phyloP scores from a whole-genome alignment of 1,284 basidiomycete genomes.

The Fomitopsis pinicola region DNA sequence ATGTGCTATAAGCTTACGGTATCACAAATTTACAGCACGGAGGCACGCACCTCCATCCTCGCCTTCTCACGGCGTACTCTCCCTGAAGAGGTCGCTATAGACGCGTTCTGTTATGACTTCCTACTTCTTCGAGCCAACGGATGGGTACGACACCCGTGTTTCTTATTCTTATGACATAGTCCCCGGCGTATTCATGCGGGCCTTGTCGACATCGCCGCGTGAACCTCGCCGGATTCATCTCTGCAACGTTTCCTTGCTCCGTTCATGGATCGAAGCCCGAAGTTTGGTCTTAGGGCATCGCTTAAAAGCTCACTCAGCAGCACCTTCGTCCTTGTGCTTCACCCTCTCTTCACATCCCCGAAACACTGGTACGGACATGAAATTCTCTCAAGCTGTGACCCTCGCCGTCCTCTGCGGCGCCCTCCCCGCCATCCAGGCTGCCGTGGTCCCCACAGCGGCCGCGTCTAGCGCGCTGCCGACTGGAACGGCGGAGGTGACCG shows the following conservation, averaged over 20 bases:
- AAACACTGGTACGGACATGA: neutral
- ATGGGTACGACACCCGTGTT: neutral
- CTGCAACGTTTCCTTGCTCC: neutral
- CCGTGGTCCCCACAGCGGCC: conserved; percentile 4
- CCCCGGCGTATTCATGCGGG: neutral
- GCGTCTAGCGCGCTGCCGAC: conserved; percentile 15
- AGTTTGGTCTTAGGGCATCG: neutral
- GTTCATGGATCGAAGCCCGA: neutral
- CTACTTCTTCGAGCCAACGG: too few species aligned
- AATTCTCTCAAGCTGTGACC: neutral
- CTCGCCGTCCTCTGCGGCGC: neutral
- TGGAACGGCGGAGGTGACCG: conserved; percentile 23
- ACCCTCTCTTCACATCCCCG: neutral
- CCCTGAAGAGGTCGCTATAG: too few species aligned
- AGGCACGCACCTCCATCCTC: neutral
- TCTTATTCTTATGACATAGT: neutral
- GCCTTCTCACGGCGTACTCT: too few species aligned
- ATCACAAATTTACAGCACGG: neutral
- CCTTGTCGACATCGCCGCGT: neutral
- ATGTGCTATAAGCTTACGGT: neutral
- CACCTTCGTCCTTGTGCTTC: neutral
- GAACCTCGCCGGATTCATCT: neutral
- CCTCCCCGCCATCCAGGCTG: conserved; percentile 1
- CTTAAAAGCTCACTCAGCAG: neutral
- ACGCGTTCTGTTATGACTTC: neutral